These are phyloP conservation scores for Balansia obtecta DNA, from an alignment of 2,329 filamentous ascomycete genomes.

Conservation along the genomic window DNA sequence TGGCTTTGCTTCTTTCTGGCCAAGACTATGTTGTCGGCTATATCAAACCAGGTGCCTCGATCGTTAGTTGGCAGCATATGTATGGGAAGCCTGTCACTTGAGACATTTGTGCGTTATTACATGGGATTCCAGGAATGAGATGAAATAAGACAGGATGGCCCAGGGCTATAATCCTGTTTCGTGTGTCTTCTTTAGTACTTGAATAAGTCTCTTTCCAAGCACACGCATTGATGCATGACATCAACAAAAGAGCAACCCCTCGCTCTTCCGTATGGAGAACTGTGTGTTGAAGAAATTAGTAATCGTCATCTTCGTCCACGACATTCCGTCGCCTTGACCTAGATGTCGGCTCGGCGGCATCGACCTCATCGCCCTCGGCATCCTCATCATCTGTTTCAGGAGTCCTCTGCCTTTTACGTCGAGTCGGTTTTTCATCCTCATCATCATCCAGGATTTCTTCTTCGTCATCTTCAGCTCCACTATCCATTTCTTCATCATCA, in stretches of 20 bases:
- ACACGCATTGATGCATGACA: not conserved
- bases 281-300: not conserved
- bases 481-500: constrained; percentile 56
- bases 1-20: too few species aligned
- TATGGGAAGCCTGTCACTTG: too few species aligned
- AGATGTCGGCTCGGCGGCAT: constrained; percentile 28
- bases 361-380: constrained; percentile 42
- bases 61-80: too few species aligned
- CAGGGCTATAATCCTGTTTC: too few species aligned
- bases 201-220: not conserved
- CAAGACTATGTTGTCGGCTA: too few species aligned
- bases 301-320: constrained; percentile 41
- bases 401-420: constrained; percentile 38
- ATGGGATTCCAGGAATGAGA: too few species aligned
- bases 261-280: not conserved
- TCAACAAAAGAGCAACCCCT: not conserved
- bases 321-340: constrained; percentile 41
- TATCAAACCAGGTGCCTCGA: too few species aligned
- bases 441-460: constrained; percentile 45
- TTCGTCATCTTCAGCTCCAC: constrained; percentile 52
- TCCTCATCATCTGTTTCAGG: constrained; percentile 36
- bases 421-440: constrained; percentile 33
- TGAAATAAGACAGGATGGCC: too few species aligned
- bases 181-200: not conserved
- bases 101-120: too few species aligned